These are phyloP conservation scores for Microstegium vimineum DNA, from an alignment of 176 grass and related monocot species.

Conservation along the genomic window DNA sequence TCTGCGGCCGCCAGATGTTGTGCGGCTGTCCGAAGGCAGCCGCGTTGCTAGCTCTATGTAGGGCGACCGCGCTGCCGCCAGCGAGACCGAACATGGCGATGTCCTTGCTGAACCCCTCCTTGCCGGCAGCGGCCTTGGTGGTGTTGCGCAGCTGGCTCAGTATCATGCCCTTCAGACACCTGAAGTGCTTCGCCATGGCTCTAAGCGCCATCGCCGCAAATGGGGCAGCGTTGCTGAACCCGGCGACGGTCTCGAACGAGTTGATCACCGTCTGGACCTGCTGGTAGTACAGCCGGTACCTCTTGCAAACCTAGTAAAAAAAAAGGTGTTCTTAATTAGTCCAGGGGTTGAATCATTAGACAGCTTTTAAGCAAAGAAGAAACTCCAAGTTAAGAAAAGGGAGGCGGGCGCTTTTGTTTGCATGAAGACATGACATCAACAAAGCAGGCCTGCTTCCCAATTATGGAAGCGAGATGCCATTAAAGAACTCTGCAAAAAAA, in stretches of 20 bases:
- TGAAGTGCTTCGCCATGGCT: constrained; percentile 82
- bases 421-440: constrained; percentile 43
- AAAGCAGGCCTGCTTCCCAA: constrained; percentile 33
- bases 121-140: constrained; percentile 40
- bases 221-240: constrained; percentile 68
- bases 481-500: constrained; percentile 16
- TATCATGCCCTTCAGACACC: constrained; percentile 72
- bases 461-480: constrained; percentile 35
- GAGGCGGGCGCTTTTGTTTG: constrained; percentile 24
- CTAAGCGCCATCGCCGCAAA: constrained; percentile 58
- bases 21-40: constrained; percentile 66
- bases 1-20: constrained; percentile 87
- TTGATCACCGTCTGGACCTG: constrained; percentile 73
- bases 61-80: constrained; percentile 17
- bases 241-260: constrained; percentile 76
- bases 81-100: constrained; percentile 55
- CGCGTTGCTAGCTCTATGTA: constrained; percentile 34
- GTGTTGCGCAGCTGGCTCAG: constrained; percentile 60
- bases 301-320: constrained; percentile 55
- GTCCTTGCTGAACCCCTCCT: constrained; percentile 47
- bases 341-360: background rate
- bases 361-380: constrained; percentile 2
- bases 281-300: constrained; percentile 83
- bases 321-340: background rate
- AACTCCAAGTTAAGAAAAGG: constrained; percentile 1